A percentile compares a stretch with the other conserved stretches of the same genome.
phyloP scores from a whole-genome alignment of 2,329 filamentous ascomycete genomes.

The Trichoderma pleuroti region DNA sequence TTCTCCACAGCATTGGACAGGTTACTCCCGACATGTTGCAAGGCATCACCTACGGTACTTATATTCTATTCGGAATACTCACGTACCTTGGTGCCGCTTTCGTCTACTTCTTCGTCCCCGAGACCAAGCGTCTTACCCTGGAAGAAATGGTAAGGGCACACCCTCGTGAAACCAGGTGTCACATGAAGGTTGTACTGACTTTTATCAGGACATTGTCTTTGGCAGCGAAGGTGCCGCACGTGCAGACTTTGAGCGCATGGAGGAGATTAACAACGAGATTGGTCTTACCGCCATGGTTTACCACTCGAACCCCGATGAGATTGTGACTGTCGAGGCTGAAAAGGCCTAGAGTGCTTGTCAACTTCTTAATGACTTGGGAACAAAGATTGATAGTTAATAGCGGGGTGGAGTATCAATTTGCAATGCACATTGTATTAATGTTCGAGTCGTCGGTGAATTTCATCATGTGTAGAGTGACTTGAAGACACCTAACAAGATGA shows the following conservation, averaged over 20 bases:
- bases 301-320: neutral
- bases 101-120: slow-evolving; percentile 62
- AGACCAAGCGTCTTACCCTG: slow-evolving; percentile 60
- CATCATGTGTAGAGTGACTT: neutral
- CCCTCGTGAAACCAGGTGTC: fast-evolving
- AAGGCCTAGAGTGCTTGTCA: slow-evolving; percentile 1
- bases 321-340: slow-evolving; percentile 14
- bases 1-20: slow-evolving; percentile 43
- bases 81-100: slow-evolving; percentile 60
- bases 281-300: slow-evolving; percentile 43
- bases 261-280: slow-evolving; percentile 68
- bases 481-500: neutral
- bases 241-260: slow-evolving; percentile 66
- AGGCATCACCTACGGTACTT: slow-evolving; percentile 65
- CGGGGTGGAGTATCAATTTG: neutral
- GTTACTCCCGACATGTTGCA: slow-evolving; percentile 66
- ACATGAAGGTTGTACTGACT: neutral
- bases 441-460: neutral
- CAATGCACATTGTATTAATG: neutral
- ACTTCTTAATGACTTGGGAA: neutral
- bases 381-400: neutral
- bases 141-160: slow-evolving; percentile 55
- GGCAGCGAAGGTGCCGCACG: slow-evolving; percentile 63
- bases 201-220: slow-evolving; percentile 58
- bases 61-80: slow-evolving; percentile 65